phyloP scores from a whole-genome alignment of 768 basidiomycete genomes.

The Lactarius pseudohatsudake region DNA sequence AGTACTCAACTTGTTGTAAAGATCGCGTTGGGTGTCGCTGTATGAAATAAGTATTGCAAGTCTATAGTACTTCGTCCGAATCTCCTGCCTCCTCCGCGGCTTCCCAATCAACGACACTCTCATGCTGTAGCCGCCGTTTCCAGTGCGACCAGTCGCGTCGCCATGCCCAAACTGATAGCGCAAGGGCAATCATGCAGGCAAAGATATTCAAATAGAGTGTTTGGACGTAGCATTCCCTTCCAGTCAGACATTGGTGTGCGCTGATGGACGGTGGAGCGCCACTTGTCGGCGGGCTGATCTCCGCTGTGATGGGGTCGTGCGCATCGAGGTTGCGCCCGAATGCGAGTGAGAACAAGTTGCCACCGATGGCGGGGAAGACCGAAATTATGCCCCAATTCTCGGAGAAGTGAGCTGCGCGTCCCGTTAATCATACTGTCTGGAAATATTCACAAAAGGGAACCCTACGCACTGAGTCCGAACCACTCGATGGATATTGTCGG shows the following conservation, averaged over 20 bases:
- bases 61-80: conserved; percentile 3
- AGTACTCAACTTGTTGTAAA: too few relatives aligned
- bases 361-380: conserved; percentile 71
- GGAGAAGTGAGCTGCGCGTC: conserved; percentile 58
- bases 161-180: conserved; percentile 31
- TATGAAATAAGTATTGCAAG: too few relatives aligned
- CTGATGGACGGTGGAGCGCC: not conserved
- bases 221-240: conserved; percentile 32
- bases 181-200: conserved; percentile 31
- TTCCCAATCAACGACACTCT: conserved; percentile 22
- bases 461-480: conserved; percentile 77
- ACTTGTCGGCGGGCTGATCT: conserved; percentile 24
- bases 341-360: conserved; percentile 80
- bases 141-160: conserved; percentile 30
- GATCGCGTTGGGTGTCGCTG: too few relatives aligned
- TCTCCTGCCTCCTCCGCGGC: conserved; percentile 9
- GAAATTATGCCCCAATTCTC: conserved; percentile 86
- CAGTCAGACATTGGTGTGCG: conserved; percentile 30
- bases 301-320: conserved; percentile 43
- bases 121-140: conserved; percentile 4
- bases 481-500: conserved; percentile 83
- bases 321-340: conserved; percentile 82
- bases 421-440: conserved; percentile 1
- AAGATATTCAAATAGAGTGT: conserved; percentile 30
- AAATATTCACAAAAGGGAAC: not conserved